phyloP scores from a whole-genome alignment of 2,329 filamentous ascomycete species.

The Pseudogymnoascus sp. region DNA sequence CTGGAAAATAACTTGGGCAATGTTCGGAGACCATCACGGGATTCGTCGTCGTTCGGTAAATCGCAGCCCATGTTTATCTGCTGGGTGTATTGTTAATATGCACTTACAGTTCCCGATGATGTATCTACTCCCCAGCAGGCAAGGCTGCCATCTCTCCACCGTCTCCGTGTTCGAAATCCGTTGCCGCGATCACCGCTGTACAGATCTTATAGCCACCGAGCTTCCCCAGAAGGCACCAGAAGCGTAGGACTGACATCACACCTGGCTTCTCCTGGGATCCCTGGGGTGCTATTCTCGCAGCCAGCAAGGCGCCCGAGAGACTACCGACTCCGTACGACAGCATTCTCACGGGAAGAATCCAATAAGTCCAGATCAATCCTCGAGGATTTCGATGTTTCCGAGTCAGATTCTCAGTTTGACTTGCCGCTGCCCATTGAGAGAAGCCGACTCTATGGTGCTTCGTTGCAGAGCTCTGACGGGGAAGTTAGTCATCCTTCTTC shows the following conservation, averaged over 20 bases:
- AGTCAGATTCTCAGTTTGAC: neutral
- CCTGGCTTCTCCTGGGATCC: slow-evolving; percentile 19
- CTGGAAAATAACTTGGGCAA: slow-evolving; percentile 23
- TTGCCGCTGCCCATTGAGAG: neutral
- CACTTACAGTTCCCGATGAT: slow-evolving; percentile 21
- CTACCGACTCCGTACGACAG: slow-evolving; percentile 29
- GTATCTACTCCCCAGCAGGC: slow-evolving; percentile 21
- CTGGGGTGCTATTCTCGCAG: slow-evolving; percentile 26
- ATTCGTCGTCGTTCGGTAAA: slow-evolving; percentile 12
- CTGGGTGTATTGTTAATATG: neutral
- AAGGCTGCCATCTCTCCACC: slow-evolving; percentile 11
- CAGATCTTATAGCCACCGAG: slow-evolving; percentile 25
- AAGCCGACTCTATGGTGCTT: neutral
- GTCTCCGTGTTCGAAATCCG: slow-evolving; percentile 13
- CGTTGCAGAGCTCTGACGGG: neutral
- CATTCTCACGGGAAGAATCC: slow-evolving; percentile 28
- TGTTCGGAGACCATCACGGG: slow-evolving; percentile 17
- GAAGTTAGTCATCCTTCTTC: neutral
- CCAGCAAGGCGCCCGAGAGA: slow-evolving; percentile 22
- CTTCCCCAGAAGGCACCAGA: slow-evolving; percentile 22
- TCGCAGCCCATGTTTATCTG: neutral
- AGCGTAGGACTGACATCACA: slow-evolving; percentile 21
- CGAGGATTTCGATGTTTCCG: slow-evolving; percentile 13
- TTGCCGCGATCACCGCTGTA: slow-evolving; percentile 28
- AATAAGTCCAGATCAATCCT: slow-evolving; percentile 25